Conservation (phyloP, 345 rosid genomes). For the Acer saccharum region DNA sequence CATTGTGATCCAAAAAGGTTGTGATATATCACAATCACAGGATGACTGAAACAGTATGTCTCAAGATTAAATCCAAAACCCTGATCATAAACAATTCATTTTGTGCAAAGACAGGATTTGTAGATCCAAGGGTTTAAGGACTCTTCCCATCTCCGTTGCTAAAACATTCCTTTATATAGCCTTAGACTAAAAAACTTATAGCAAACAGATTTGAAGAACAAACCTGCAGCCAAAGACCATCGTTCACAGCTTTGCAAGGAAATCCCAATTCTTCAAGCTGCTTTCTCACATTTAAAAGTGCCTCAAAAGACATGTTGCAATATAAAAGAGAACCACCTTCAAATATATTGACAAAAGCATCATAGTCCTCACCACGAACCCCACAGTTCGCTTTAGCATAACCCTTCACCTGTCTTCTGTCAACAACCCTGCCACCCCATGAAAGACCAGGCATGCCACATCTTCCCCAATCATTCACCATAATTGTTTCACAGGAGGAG, state of each 20-base stretch:
- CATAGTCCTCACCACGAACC: slow-evolving; percentile 73
- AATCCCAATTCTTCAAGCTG: slow-evolving; percentile 95
- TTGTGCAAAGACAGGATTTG: not conserved
- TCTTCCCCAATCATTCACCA: slow-evolving; percentile 83
- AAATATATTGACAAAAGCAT: slow-evolving; percentile 78
- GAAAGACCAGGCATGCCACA: slow-evolving; percentile 72
- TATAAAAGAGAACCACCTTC: slow-evolving; percentile 95
- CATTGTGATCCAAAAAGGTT: not conserved
- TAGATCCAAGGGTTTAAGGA: not conserved
- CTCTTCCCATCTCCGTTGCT: slow-evolving; percentile 9
- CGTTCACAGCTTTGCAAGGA: slow-evolving; percentile 95
- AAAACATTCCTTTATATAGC: not conserved
- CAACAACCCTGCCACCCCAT: slow-evolving; percentile 99
- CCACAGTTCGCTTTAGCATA: slow-evolving; percentile 62
- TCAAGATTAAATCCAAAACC: slow-evolving; percentile 9
- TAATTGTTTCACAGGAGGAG: slow-evolving; percentile 56
- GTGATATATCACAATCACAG: not conserved
- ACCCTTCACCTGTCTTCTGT: slow-evolving; percentile 61
- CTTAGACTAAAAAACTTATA: slow-evolving; percentile 19
- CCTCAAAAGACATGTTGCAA: slow-evolving; percentile 94
- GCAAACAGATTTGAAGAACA: slow-evolving; percentile 24
- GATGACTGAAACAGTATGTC: slow-evolving; percentile 1
- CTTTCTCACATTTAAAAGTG: slow-evolving; percentile 83
- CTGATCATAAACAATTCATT: slow-evolving; percentile 2
- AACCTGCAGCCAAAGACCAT: slow-evolving; percentile 99